Evolutionary conservation across 306 rosid genomes (phyloP).

Genomic region (Amphicarpaea edgeworthii): DNA sequence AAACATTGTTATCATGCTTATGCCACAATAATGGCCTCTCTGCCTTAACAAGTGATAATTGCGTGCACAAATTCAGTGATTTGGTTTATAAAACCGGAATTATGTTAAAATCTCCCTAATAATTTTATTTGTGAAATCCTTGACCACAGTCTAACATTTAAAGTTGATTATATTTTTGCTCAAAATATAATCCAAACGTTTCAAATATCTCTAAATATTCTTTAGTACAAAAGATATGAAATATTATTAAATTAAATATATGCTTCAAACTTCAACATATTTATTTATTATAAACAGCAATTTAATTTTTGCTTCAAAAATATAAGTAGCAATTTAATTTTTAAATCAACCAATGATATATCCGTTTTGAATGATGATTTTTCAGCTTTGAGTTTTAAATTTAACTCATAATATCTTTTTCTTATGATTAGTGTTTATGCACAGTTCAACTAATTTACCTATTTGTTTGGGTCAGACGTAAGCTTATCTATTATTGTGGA

Average conservation of each 20-base stretch:
- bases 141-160: neutral
- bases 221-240: neutral
- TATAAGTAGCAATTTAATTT: neutral
- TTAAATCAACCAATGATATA: neutral
- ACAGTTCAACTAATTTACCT: neutral
- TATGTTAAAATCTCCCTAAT: neutral
- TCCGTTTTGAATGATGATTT: neutral
- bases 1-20: conserved; percentile 12
- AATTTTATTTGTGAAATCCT: neutral
- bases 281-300: neutral
- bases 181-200: neutral
- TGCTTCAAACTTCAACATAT: neutral
- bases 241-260: neutral
- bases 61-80: neutral
- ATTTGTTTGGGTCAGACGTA: neutral
- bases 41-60: neutral
- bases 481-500: neutral
- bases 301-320: no score
- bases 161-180: no score
- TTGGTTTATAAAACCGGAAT: neutral
- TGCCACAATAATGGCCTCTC: neutral
- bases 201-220: neutral
- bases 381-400: neutral
- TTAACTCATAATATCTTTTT: neutral
- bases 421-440: neutral